Evolutionary conservation across 2,329 filamentous ascomycete species (phyloP), one percentile per base, ranked within the genome.

Genomic region (Fusarium graminum): DNA sequence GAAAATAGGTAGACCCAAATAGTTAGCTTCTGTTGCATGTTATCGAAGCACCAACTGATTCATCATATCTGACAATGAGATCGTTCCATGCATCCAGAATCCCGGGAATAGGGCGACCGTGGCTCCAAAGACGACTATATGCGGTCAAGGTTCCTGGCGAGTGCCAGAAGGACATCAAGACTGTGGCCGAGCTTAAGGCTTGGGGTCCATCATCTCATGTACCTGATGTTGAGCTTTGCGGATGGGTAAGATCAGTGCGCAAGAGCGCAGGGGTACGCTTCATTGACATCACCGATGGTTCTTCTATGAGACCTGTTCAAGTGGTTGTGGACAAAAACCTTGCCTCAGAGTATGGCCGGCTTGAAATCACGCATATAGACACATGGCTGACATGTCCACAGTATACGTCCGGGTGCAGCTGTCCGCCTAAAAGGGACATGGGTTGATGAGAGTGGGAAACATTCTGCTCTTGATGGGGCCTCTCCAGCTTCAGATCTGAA

Each of bases 261-360:
- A 92, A 92, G 76, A 93, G 96, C 82, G 97, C 97, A 77, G 86
- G 86, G 22, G 84, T 91, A 60, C 89, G 91, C 7, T 98, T 99
- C 80, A 90, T 94, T 51, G 87, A 93, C 60, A 83, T 98, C 51
- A 90, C 90, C 12, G 95, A 99, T 82, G 95, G 95, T 42, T 96
- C 93, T 13, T 93, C 91, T 40, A 82, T 92, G 69, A 83, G 89
- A 63, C 83, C 92, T 28, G 78, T 98, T 54, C 95, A 99, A 80
- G 92, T 90, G 43, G 88, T 97, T 44, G 81, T 97, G 69, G 87
- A 87, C 53, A 90, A 91, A 66, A 83, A 86, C 44, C 84, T 93
- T 74, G 89, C 90, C 68, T 83, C 89, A 78, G 87, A 89, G 92
- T 96, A 84, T 76, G 89, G 75, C 55, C 72, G 65, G 63, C 44